phyloP scores from a whole-genome alignment of 441 rosid species.

The Capsella rubella region DNA sequence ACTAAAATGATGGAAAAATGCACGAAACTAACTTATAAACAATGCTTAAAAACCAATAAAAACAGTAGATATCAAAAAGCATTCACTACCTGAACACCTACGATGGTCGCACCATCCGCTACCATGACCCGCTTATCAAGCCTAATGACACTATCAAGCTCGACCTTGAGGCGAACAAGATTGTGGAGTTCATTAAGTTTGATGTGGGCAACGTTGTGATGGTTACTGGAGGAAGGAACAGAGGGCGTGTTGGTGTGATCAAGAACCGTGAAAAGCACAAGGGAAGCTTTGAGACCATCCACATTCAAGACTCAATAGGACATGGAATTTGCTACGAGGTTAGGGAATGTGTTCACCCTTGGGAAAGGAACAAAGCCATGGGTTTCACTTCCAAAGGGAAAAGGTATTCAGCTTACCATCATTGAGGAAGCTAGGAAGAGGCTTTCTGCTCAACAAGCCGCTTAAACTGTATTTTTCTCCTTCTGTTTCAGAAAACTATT shows the following conservation, averaged over 20 bases:
- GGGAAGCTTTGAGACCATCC: slow-evolving; percentile 82
- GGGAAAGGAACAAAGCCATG: slow-evolving; percentile 81
- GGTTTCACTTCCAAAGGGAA: slow-evolving; percentile 88
- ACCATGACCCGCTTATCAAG: slow-evolving; percentile 78
- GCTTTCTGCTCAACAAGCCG: slow-evolving; percentile 61
- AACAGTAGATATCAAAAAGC: slow-evolving; percentile 6
- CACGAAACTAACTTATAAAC: no score
- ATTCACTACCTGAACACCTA: slow-evolving; percentile 77
- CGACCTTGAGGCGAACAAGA: slow-evolving; percentile 73
- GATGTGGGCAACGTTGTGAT: slow-evolving; percentile 81
- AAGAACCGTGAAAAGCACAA: slow-evolving; percentile 81
- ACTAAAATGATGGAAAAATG: no score
- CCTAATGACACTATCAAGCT: slow-evolving; percentile 82
- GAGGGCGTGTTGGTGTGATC: slow-evolving; percentile 79
- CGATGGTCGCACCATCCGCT: slow-evolving; percentile 81
- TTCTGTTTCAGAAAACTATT: slow-evolving; percentile 15
- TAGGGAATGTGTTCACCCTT: slow-evolving; percentile 76
- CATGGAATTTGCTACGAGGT: slow-evolving; percentile 84
- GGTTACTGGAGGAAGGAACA: slow-evolving; percentile 84
- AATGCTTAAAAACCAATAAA: no score
- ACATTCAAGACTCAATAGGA: slow-evolving; percentile 70
- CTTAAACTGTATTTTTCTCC: slow-evolving; percentile 23
- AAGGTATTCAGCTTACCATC: slow-evolving; percentile 78
- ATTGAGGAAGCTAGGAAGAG: slow-evolving; percentile 83
- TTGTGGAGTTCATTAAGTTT: slow-evolving; percentile 73